phyloP scores from a whole-genome alignment of 257 asterid genomes.

The Verbascum thapsus region DNA sequence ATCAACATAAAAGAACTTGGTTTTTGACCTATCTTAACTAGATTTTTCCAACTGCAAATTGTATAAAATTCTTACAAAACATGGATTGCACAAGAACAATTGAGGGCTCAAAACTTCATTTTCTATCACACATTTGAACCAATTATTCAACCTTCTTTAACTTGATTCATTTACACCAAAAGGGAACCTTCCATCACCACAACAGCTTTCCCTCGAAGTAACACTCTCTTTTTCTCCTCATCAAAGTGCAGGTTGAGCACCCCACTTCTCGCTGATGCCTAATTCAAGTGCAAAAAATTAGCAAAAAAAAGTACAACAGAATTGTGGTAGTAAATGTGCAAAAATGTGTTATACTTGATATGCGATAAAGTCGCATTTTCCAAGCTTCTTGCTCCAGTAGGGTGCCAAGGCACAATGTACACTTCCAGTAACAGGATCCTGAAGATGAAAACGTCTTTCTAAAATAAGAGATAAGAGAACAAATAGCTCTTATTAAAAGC shows the following conservation, averaged over 20 bases:
- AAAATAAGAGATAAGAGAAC: too few species aligned
- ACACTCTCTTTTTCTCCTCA: constrained; percentile 57
- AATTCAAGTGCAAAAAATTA: constrained; percentile 8
- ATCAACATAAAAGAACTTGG: too few species aligned
- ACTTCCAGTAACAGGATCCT: constrained; percentile 97
- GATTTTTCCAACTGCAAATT: too few species aligned
- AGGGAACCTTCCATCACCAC: constrained; percentile 63
- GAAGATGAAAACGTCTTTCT: too few species aligned
- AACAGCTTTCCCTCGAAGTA: constrained; percentile 71
- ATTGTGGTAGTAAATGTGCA: too few species aligned
- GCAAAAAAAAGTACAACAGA: too few species aligned
- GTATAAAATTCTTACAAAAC: neutral
- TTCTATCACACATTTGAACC: neutral
- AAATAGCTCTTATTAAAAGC: too few species aligned
- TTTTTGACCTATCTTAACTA: too few species aligned
- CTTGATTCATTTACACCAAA: constrained; percentile 45
- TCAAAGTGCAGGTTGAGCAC: constrained; percentile 63
- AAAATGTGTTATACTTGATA: constrained; percentile 49
- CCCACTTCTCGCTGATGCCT: constrained; percentile 82
- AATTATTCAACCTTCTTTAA: neutral
- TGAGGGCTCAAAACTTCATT: neutral
- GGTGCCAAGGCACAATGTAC: constrained; percentile 81
- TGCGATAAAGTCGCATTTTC: constrained; percentile 64
- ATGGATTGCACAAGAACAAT: neutral
- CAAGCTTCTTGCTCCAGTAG: constrained; percentile 85